These are phyloP conservation scores for Populus euphratica DNA, from an alignment of 345 rosid genomes.

Conservation along the genomic window DNA sequence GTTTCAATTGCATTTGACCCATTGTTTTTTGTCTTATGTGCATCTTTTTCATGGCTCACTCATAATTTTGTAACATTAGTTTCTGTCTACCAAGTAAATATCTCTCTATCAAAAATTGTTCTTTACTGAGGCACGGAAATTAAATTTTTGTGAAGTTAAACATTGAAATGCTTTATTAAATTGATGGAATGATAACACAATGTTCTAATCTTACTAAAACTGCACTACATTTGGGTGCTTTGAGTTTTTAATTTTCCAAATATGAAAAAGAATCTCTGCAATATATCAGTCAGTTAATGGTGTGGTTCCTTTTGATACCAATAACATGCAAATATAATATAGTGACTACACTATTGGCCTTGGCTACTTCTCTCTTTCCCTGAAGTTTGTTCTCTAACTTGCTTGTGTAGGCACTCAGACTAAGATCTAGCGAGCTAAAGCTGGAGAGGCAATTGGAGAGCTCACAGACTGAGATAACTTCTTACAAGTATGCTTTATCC, in stretches of 20 bases:
- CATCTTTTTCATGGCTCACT: background rate
- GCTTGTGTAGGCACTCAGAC: slow-evolving; percentile 73
- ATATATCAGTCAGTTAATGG: background rate
- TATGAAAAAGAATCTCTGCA: background rate
- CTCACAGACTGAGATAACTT: slow-evolving; percentile 63
- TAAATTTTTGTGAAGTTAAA: background rate
- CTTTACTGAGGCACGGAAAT: background rate
- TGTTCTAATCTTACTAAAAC: background rate
- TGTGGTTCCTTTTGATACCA: background rate
- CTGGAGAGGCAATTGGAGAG: slow-evolving; percentile 88
- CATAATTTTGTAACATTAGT: background rate
- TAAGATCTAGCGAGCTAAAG: slow-evolving; percentile 90
- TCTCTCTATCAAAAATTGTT: background rate
- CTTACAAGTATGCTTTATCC: slow-evolving; percentile 56
- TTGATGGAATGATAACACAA: background rate
- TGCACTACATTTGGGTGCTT: background rate
- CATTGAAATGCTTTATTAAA: background rate
- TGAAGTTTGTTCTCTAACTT: slow-evolving; percentile 9
- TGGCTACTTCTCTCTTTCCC: slow-evolving; percentile 3
- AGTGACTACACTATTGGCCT: background rate
- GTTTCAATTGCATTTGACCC: background rate
- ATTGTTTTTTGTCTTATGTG: background rate
- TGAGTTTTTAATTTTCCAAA: background rate
- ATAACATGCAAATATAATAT: background rate
- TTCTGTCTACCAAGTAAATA: background rate